Conservation (phyloP, 768 basidiomycete genomes). For the Suillus subluteus region DNA sequence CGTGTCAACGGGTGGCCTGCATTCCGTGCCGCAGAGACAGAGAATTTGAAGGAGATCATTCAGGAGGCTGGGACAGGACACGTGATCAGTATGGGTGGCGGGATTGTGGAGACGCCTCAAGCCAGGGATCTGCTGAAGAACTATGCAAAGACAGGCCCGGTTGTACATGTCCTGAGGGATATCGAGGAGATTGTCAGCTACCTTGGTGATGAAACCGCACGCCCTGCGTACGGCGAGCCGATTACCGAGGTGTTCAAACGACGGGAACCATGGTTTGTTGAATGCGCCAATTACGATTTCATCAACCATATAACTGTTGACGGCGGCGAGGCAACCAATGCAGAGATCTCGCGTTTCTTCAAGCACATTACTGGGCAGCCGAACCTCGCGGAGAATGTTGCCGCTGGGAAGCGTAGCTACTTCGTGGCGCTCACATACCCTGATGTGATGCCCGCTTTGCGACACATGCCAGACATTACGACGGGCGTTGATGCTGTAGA, state of each 20-base stretch:
- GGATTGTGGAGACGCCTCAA: slow-evolving; percentile 84
- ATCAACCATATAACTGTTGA: slow-evolving; percentile 64
- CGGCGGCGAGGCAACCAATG: slow-evolving; percentile 22
- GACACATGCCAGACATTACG: slow-evolving; percentile 70
- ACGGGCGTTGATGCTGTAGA: slow-evolving; percentile 92
- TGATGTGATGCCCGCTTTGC: slow-evolving; percentile 72
- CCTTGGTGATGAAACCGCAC: slow-evolving; percentile 69
- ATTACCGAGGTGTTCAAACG: slow-evolving; percentile 83
- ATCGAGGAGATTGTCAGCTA: slow-evolving; percentile 82
- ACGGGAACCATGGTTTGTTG: slow-evolving; percentile 84
- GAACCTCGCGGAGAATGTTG: slow-evolving; percentile 63
- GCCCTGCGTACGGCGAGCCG: slow-evolving; percentile 90
- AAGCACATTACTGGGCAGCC: slow-evolving; percentile 77
- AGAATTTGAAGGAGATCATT: slow-evolving; percentile 70
- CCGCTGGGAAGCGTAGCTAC: slow-evolving; percentile 69
- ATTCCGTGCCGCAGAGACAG: slow-evolving; percentile 83
- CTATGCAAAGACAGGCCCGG: slow-evolving; percentile 61
- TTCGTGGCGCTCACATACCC: slow-evolving; percentile 95
- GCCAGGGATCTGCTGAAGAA: slow-evolving; percentile 73
- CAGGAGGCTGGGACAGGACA: slow-evolving; percentile 55
- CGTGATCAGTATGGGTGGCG: slow-evolving; percentile 91
- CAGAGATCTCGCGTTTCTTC: slow-evolving; percentile 86
- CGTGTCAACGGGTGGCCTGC: slow-evolving; percentile 83
- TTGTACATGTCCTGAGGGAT: slow-evolving; percentile 85
- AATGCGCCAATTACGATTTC: slow-evolving; percentile 83